Evolutionary conservation across 495 filamentous ascomycete genomes (phyloP).

Genomic region (Pyronema omphalodes): DNA sequence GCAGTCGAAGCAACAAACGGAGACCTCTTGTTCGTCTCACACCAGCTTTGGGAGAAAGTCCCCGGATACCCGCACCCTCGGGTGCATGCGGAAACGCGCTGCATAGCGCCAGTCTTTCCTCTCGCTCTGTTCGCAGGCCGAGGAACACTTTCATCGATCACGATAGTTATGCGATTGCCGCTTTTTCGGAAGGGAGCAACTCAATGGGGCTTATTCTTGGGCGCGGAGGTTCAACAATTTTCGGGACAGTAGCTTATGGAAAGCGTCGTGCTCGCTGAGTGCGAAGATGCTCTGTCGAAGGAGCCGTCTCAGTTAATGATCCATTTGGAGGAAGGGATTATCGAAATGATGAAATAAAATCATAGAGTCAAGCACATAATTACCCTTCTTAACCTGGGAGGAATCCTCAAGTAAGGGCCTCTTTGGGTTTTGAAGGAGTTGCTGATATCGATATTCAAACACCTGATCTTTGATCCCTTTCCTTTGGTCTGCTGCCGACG

Average conservation of each 20-base stretch:
- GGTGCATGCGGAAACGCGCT: constrained; percentile 78
- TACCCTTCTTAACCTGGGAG: not conserved
- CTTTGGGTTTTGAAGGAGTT: not conserved
- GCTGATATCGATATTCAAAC: constrained; percentile 1
- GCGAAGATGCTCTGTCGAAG: not conserved
- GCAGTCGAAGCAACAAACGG: constrained; percentile 99
- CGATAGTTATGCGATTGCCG: constrained; percentile 98
- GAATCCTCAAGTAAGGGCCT: constrained; percentile 3
- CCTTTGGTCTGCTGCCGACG: not conserved
- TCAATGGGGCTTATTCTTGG: constrained; percentile 99
- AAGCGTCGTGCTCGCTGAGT: constrained; percentile 23
- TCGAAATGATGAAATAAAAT: constrained; percentile 1
- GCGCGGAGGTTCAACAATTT: constrained; percentile 50
- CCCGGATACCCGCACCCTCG: constrained; percentile 69
- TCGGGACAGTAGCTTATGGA: constrained; percentile 48
- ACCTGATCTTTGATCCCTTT: not conserved
- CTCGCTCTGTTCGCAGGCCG: constrained; percentile 34
- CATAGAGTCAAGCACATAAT: constrained; percentile 4
- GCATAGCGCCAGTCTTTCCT: constrained; percentile 90
- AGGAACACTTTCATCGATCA: constrained; percentile 54
- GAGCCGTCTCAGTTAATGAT: not conserved
- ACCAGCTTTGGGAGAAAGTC: constrained; percentile 99
- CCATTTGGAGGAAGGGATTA: not conserved
- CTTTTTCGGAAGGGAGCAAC: constrained; percentile 47
- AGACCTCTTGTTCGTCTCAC: constrained; percentile 32